A percentile compares a stretch with the other conserved stretches of the same genome.
These are phyloP conservation scores for Aspergillus ellipticus DNA, from an alignment of 495 filamentous ascomycete genomes.

Conservation along the genomic window DNA sequence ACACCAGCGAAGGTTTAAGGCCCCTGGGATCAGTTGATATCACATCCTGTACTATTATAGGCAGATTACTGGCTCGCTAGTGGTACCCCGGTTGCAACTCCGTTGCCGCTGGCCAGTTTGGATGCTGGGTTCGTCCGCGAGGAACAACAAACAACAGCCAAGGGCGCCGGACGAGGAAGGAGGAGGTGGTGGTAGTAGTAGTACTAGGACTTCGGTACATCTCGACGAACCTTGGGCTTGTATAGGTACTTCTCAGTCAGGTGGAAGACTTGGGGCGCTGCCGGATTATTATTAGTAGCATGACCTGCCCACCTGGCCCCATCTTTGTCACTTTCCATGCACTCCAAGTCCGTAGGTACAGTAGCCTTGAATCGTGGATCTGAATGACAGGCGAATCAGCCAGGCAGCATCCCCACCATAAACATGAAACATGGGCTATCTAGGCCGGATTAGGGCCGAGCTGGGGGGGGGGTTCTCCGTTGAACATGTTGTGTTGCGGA, in stretches of 20 bases:
- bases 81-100: neutral
- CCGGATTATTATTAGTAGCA: too few species aligned
- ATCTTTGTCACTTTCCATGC: neutral
- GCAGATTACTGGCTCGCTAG: constrained; percentile 2
- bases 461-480: neutral
- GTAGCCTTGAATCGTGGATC: neutral
- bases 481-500: neutral
- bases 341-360: neutral
- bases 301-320: too few species aligned
- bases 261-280: too few species aligned
- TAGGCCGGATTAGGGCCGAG: neutral
- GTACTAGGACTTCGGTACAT: too few species aligned
- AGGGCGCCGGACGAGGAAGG: too few species aligned
- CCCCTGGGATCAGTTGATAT: constrained; percentile 8
- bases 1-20: constrained; percentile 5
- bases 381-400: neutral
- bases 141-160: too few species aligned
- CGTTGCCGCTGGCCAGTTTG: neutral
- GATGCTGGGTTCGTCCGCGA: neutral
- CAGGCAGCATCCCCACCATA: neutral
- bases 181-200: too few species aligned
- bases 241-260: too few species aligned
- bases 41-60: neutral
- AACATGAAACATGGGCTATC: constrained; percentile 2
- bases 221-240: too few species aligned